Evolutionary conservation across 148 eudicot species (phyloP).

Genomic region (Arctostaphylos glauca): DNA sequence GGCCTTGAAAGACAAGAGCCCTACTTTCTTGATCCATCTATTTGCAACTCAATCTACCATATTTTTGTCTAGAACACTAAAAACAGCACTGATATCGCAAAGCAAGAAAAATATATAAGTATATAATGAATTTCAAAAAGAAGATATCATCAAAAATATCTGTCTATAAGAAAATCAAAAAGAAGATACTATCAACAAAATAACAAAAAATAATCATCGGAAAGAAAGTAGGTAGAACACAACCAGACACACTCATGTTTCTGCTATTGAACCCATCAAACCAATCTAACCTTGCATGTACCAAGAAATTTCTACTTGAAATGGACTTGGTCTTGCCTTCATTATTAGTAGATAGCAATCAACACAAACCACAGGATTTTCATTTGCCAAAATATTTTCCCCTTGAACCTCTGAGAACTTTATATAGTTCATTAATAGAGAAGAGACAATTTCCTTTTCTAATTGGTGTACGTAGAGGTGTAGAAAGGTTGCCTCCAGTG

Average conservation of each 20-base stretch:
- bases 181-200: neutral
- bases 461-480: no score
- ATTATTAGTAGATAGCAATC: neutral
- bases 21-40: no score
- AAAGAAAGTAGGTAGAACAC: neutral
- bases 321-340: neutral
- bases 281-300: constrained; percentile 1
- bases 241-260: neutral
- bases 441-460: neutral
- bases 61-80: neutral
- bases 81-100: neutral
- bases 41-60: neutral
- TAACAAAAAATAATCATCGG: neutral
- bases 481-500: neutral
- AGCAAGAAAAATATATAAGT: neutral
- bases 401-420: neutral
- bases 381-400: neutral
- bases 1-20: no score
- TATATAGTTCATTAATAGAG: neutral
- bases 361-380: neutral
- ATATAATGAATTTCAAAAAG: neutral
- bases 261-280: neutral
- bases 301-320: neutral
- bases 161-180: neutral
- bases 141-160: neutral